Conservation (phyloP, 1,284 basidiomycete genomes). For the Earliella scabrosa region DNA sequence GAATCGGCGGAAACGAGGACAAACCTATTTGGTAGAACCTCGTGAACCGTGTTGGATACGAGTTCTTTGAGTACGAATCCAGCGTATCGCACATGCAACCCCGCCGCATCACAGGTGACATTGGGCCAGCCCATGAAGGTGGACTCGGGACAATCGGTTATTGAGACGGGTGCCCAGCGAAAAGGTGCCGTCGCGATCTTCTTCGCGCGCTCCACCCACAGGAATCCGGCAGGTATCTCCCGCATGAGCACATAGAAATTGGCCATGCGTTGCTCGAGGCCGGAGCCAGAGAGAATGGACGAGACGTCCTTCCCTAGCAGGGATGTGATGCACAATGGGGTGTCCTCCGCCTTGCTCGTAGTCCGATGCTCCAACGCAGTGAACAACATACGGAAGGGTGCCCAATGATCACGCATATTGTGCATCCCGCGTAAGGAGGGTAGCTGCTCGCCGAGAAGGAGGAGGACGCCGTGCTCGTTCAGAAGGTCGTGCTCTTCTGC, state of each 20-base stretch:
- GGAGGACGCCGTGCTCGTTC: not conserved
- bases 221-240: not conserved
- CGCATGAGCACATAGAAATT: not conserved
- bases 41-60: not conserved
- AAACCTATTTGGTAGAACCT: not conserved
- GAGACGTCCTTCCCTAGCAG: not conserved
- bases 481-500: not conserved
- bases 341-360: slow-evolving; percentile 1
- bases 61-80: not conserved
- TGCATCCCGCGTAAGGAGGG: not conserved
- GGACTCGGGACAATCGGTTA: not conserved
- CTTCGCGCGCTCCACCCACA: not conserved
- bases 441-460: not conserved
- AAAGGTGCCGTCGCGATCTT: not conserved
- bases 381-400: not conserved
- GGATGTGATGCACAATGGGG: not conserved
- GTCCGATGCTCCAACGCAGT: not conserved
- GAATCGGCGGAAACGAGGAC: not conserved
- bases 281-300: not conserved
- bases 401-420: not conserved
- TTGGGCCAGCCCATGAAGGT: not conserved
- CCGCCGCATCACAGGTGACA: not conserved
- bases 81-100: not conserved
- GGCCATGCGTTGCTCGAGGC: not conserved
- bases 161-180: not conserved